Evolutionary conservation across 768 basidiomycete genomes (phyloP), one percentile per base, ranked within the genome.

Genomic region (Agaricus subrufescens): DNA sequence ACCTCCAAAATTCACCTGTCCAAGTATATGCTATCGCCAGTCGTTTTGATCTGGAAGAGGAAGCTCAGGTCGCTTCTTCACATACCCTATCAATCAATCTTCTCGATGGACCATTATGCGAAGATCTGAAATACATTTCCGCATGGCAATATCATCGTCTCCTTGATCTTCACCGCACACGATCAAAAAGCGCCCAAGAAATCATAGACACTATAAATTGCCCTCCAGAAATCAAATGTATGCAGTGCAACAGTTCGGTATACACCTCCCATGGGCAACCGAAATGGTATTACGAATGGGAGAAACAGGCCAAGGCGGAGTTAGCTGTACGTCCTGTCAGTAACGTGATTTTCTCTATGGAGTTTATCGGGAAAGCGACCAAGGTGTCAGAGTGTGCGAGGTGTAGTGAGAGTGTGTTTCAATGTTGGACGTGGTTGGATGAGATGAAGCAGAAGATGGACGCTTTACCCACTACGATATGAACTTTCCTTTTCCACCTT

Each of bases 21-120:
- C 82, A 85, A 12, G 85, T 89, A 1, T 91, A 85, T 61, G 86
- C 87, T 27, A 81, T 89, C 42, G 86, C 89, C 1, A 81, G 80
- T 56, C 81, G 83, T 3, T 84, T 79, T 55, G 83, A 84, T 23
- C 68, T 90, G 14, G 80, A 84, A 45, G 78, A 82, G 30, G 87
- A 88, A 64, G 81, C 84, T 10, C 74, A 74, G 56, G 63, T 81
- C 46, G 86, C 87, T 4, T 87, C 87, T 15, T 71, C 68, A 8
- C 70, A 80, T 63, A 86, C 87, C 0, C 79, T 89, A 11, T 62
- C 65, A 48, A 66, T 76, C 29, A 75, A 81, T 55, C 65, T 89
- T 53, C 71, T 85, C 27, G 80, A 83, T 34, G 75, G 73, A n/a
- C 78, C 83, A 0, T 71, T 84, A 2, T 78, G 72, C 44, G 83